Percentiles rank a stretch among this genome's conserved stretches.
phyloP scores from a whole-genome alignment of 2,329 filamentous ascomycete species.

The Aspergillus sp. region DNA sequence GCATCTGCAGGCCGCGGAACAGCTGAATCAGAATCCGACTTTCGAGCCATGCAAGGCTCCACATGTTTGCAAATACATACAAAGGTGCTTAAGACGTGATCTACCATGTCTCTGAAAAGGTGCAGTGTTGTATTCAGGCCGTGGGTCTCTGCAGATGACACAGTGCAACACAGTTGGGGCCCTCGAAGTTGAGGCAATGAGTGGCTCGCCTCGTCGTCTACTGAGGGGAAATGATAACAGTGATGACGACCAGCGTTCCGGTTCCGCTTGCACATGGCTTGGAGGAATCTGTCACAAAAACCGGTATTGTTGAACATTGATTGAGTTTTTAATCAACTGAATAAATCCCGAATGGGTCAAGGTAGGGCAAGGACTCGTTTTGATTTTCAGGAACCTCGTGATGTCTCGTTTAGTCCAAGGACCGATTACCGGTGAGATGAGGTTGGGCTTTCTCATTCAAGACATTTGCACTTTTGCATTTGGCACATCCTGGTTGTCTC shows the following conservation, averaged over 20 bases:
- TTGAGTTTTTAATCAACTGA: neutral
- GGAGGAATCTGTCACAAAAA: neutral
- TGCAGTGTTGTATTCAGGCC: slow-evolving; percentile 12
- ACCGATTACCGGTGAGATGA: slow-evolving; percentile 14
- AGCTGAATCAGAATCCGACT: slow-evolving; percentile 7
- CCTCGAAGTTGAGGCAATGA: slow-evolving; percentile 21
- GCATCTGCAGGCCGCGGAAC: slow-evolving; percentile 11
- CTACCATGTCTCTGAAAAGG: slow-evolving; percentile 13
- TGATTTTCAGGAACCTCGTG: slow-evolving; percentile 9
- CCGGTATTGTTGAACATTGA: neutral
- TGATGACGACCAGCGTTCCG: neutral
- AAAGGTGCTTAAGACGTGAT: slow-evolving; percentile 18
- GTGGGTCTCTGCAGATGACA: slow-evolving; percentile 24
- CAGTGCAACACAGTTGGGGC: slow-evolving; percentile 24
- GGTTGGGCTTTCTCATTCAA: slow-evolving; percentile 12
- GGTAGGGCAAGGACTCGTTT: slow-evolving; percentile 15
- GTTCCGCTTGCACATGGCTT: neutral
- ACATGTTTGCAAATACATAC: slow-evolving; percentile 19
- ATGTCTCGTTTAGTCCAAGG: slow-evolving; percentile 8
- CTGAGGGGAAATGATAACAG: neutral
- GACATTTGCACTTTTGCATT: slow-evolving; percentile 9
- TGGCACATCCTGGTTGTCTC: slow-evolving; percentile 11
- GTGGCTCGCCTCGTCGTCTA: slow-evolving; percentile 3
- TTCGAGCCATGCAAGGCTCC: slow-evolving; percentile 18
- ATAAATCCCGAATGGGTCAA: neutral